Evolutionary conservation across 2,329 filamentous ascomycete genomes (phyloP).

Genomic region (Penicillium fuscoglaucum): DNA sequence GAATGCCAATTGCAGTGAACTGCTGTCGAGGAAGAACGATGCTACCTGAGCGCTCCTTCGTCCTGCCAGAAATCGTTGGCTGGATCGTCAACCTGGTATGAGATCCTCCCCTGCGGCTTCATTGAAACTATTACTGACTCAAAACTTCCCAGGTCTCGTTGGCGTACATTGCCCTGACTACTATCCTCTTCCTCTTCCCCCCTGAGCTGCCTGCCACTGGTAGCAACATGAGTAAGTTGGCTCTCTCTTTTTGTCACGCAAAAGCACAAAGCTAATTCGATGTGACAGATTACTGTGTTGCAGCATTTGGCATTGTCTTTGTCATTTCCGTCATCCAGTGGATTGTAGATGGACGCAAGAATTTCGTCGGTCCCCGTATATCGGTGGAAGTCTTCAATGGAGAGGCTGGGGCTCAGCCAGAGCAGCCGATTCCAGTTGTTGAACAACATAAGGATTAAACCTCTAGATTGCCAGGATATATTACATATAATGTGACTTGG

Average conservation of each 20-base stretch:
- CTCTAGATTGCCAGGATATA: neutral
- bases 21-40: slow-evolving; percentile 64
- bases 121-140: slow-evolving; percentile 1
- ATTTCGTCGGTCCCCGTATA: slow-evolving; percentile 56
- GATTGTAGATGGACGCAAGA: slow-evolving; percentile 62
- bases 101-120: neutral
- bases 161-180: slow-evolving; percentile 67
- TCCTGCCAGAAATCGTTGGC: slow-evolving; percentile 53
- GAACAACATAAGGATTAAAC: slow-evolving; percentile 17
- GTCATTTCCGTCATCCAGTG: slow-evolving; percentile 60
- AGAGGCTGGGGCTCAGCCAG: slow-evolving; percentile 19
- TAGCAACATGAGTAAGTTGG: slow-evolving; percentile 65
- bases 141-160: slow-evolving; percentile 52
- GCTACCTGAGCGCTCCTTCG: slow-evolving; percentile 62
- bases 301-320: slow-evolving; percentile 59
- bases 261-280: slow-evolving; percentile 4
- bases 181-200: slow-evolving; percentile 73
- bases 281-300: slow-evolving; percentile 45
- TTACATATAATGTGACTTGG: neutral
- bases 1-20: slow-evolving; percentile 71
- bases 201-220: slow-evolving; percentile 64
- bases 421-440: slow-evolving; percentile 20
- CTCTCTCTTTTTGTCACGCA: neutral
- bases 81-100: slow-evolving; percentile 61
- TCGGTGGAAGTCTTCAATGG: slow-evolving; percentile 42